phyloP scores from a whole-genome alignment of 2,329 filamentous ascomycete genomes.

The Dactylellina leptospora region DNA sequence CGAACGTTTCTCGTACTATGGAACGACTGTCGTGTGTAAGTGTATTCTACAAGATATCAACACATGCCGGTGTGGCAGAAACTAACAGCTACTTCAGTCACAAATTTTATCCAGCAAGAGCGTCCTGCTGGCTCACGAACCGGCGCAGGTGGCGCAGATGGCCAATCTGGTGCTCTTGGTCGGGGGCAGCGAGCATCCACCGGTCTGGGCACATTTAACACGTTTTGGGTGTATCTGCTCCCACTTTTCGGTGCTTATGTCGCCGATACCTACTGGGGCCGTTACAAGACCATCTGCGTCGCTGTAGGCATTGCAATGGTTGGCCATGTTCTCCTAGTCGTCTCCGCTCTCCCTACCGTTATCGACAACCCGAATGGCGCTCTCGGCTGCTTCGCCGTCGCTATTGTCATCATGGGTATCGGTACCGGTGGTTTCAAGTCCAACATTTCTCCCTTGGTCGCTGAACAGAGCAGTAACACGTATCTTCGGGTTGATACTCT shows the following conservation, averaged over 20 bases:
- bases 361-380: slow-evolving; percentile 68
- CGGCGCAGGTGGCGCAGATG: slow-evolving; percentile 63
- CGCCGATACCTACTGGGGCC: slow-evolving; percentile 75
- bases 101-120: slow-evolving; percentile 70
- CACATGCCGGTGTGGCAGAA: neutral
- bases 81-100: slow-evolving; percentile 60
- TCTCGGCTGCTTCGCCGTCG: slow-evolving; percentile 71
- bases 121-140: slow-evolving; percentile 67
- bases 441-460: slow-evolving; percentile 77
- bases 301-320: slow-evolving; percentile 71
- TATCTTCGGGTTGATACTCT: slow-evolving; percentile 68
- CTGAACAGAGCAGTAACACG: slow-evolving; percentile 73
- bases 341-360: slow-evolving; percentile 71
- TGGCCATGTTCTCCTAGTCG: slow-evolving; percentile 73
- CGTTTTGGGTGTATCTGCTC: slow-evolving; percentile 71
- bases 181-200: slow-evolving; percentile 69
- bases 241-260: slow-evolving; percentile 69
- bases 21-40: slow-evolving; percentile 72
- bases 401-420: slow-evolving; percentile 72
- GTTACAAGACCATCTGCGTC: slow-evolving; percentile 74
- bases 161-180: slow-evolving; percentile 67
- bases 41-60: slow-evolving; percentile 50
- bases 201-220: slow-evolving; percentile 67
- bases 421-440: slow-evolving; percentile 84
- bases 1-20: slow-evolving; percentile 82